Evolutionary conservation across 2,329 filamentous ascomycete species (phyloP).

Genomic region (Colletotrichum sublineola): DNA sequence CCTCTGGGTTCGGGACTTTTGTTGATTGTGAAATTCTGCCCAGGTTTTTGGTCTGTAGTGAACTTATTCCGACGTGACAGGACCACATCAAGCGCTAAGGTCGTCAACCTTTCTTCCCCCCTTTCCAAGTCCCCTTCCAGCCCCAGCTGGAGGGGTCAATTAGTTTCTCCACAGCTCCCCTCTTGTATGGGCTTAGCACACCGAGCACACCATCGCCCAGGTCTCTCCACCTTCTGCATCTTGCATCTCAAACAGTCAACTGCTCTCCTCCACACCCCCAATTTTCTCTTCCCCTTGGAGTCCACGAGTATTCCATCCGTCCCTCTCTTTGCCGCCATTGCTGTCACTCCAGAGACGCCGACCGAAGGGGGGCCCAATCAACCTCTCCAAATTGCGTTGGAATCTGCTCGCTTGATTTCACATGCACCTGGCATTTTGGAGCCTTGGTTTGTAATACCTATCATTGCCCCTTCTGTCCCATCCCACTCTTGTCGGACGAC

Average conservation of each 20-base stretch:
- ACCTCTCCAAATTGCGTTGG: slow-evolving; percentile 11
- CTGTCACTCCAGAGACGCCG: slow-evolving; percentile 8
- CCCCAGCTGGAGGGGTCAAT: slow-evolving; percentile 14
- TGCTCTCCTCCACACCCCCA: slow-evolving; percentile 27
- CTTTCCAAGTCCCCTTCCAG: background rate
- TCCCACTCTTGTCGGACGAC: background rate
- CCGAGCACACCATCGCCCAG: slow-evolving; percentile 38
- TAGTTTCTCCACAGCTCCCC: slow-evolving; percentile 12
- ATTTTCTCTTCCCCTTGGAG: slow-evolving; percentile 21
- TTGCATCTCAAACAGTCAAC: slow-evolving; percentile 17
- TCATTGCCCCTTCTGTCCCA: slow-evolving; percentile 2
- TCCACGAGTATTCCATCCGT: background rate
- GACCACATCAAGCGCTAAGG: slow-evolving; percentile 19
- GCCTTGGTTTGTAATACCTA: slow-evolving; percentile 34
- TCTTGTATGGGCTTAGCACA: slow-evolving; percentile 16
- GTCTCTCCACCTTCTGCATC: slow-evolving; percentile 27
- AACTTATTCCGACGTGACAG: too few species aligned
- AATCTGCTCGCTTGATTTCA: slow-evolving; percentile 18
- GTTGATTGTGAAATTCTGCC: background rate
- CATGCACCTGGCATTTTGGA: background rate
- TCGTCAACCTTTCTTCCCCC: background rate
- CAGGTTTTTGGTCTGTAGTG: background rate
- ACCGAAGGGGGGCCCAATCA: background rate
- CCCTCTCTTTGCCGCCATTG: background rate
- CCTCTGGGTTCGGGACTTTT: background rate